These are phyloP conservation scores for Populus euphratica DNA, from an alignment of 345 rosid species.

Conservation along the genomic window DNA sequence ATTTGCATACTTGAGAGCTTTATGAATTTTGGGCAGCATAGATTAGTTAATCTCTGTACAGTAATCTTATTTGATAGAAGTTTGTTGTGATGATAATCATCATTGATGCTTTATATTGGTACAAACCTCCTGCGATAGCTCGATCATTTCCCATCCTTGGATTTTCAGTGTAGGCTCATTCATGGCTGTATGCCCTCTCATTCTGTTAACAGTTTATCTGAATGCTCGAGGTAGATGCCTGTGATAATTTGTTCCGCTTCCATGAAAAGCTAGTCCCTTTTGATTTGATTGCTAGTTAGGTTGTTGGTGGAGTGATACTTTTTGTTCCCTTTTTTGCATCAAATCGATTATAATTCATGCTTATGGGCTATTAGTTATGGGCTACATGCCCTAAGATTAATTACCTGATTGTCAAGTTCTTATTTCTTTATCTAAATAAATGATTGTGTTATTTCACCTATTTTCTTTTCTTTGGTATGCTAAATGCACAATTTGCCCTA, in stretches of 20 bases:
- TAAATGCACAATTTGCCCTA: too few relatives aligned
- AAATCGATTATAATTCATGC: background rate
- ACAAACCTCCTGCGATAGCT: slow-evolving; percentile 8
- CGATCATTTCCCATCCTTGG: background rate
- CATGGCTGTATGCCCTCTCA: background rate
- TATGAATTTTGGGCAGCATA: slow-evolving; percentile 20
- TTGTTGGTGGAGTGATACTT: background rate
- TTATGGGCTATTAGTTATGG: background rate
- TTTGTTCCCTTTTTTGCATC: background rate
- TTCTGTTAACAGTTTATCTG: background rate
- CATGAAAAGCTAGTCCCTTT: background rate
- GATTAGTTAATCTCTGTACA: slow-evolving; percentile 35
- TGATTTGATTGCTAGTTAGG: background rate
- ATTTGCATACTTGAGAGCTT: slow-evolving; percentile 44
- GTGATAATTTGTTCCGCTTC: background rate
- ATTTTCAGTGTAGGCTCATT: background rate
- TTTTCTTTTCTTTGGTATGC: too few relatives aligned
- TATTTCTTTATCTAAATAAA: background rate
- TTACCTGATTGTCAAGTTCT: background rate
- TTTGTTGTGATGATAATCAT: slow-evolving; percentile 1
- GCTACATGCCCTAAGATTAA: background rate
- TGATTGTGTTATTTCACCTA: background rate
- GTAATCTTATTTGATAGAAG: slow-evolving; percentile 12
- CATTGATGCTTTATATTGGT: slow-evolving; percentile 9
- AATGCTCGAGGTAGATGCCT: background rate